These are phyloP conservation scores for Pichia inconspicua DNA, from an alignment of 1,139 yeast species.

Conservation along the genomic window DNA sequence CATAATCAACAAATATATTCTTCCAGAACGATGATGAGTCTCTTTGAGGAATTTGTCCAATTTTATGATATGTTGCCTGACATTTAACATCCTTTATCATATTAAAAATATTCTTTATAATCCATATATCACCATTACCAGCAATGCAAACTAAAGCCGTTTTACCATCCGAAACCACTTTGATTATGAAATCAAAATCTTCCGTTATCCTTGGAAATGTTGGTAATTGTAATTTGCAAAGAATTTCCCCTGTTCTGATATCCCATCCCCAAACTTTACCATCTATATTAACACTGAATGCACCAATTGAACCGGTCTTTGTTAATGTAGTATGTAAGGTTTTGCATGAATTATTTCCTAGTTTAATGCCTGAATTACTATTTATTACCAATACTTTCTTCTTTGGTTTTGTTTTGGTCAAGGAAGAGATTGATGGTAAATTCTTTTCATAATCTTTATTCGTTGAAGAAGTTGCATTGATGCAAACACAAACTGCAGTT, in stretches of 20 bases:
- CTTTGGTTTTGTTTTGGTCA: background rate
- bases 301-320: slow-evolving; percentile 26
- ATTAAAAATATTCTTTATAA: slow-evolving; percentile 16
- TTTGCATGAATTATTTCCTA: background rate
- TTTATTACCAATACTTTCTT: background rate
- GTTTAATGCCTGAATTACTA: background rate
- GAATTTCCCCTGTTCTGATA: slow-evolving; percentile 16
- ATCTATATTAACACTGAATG: slow-evolving; percentile 35
- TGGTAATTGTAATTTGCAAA: slow-evolving; percentile 4
- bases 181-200: slow-evolving; percentile 12
- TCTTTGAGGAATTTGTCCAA: slow-evolving; percentile 10
- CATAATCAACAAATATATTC: slow-evolving; percentile 43
- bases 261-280: slow-evolving; percentile 36
- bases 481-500: slow-evolving; percentile 29
- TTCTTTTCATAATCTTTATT: background rate
- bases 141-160: slow-evolving; percentile 18
- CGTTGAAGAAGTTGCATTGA: slow-evolving; percentile 5
- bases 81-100: slow-evolving; percentile 5
- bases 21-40: background rate
- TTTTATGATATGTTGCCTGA: slow-evolving; percentile 6
- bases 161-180: slow-evolving; percentile 24
- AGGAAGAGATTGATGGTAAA: background rate
- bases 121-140: slow-evolving; percentile 18
- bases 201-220: background rate
- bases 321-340: slow-evolving; percentile 15